Evolutionary conservation across 176 grass and related monocot species (phyloP).

Genomic region (Hordeum vulgare): DNA sequence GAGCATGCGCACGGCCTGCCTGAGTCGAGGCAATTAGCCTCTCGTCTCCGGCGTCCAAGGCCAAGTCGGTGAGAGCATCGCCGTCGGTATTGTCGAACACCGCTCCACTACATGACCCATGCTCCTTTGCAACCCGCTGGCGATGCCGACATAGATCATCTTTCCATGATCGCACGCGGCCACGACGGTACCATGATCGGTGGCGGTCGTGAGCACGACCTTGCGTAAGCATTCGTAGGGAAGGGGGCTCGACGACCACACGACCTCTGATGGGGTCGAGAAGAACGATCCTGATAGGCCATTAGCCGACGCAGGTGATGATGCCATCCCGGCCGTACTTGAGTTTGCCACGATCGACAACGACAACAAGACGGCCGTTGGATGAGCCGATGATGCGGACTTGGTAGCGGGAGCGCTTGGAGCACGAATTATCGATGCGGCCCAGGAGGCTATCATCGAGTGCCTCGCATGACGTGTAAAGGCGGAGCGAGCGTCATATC

Average conservation of each 20-base stretch:
- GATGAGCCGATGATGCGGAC: not conserved
- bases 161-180: not conserved
- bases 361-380: not conserved
- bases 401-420: too few species aligned
- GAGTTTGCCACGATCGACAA: too few species aligned
- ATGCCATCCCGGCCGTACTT: accelerated
- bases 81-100: not conserved
- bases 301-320: not conserved
- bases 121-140: not conserved
- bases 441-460: not conserved
- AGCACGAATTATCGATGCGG: too few species aligned
- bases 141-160: not conserved
- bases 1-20: not conserved
- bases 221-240: not conserved
- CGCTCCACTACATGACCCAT: not conserved
- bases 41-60: not conserved
- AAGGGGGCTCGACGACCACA: not conserved
- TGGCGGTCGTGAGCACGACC: not conserved
- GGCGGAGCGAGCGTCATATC: not conserved
- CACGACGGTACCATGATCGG: not conserved
- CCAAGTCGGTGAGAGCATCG: conserved; percentile 8
- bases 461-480: not conserved
- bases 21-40: not conserved
- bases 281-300: not conserved
- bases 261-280: not conserved